These are phyloP conservation scores for Cryptococcus sp. DNA, from an alignment of 1,284 basidiomycete genomes.

Conservation along the genomic window DNA sequence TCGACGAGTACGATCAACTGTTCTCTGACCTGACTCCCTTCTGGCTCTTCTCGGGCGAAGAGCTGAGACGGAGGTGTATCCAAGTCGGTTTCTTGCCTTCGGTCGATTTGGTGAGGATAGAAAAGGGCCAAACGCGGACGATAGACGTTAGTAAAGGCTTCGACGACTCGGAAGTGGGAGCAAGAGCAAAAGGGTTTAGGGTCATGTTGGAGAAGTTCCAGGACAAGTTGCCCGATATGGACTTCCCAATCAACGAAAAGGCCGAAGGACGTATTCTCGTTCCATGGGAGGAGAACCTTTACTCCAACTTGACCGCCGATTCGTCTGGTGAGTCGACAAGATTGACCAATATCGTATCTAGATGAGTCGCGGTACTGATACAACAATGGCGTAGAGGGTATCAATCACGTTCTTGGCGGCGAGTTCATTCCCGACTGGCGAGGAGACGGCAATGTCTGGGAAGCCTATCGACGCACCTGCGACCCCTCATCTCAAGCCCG, in stretches of 20 bases:
- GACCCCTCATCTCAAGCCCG: slow-evolving; percentile 75
- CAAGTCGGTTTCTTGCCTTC: slow-evolving; percentile 77
- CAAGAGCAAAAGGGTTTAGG: slow-evolving; percentile 73
- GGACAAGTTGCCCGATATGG: slow-evolving; percentile 78
- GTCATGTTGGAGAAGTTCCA: slow-evolving; percentile 73
- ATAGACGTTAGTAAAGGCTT: slow-evolving; percentile 65
- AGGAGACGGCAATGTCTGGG: slow-evolving; percentile 83
- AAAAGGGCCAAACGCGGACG: slow-evolving; percentile 64
- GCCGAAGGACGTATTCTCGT: slow-evolving; percentile 88
- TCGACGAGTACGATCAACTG: slow-evolving; percentile 90
- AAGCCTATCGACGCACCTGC: slow-evolving; percentile 86
- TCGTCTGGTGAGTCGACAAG: slow-evolving; percentile 46
- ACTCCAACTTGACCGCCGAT: slow-evolving; percentile 66
- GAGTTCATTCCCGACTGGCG: slow-evolving; percentile 81
- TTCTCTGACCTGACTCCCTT: slow-evolving; percentile 77
- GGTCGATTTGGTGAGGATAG: slow-evolving; percentile 79
- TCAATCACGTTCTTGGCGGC: slow-evolving; percentile 64
- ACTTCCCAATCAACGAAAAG: slow-evolving; percentile 86
- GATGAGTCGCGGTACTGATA: too few relatives aligned
- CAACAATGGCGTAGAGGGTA: slow-evolving; percentile 55
- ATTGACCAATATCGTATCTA: background rate
- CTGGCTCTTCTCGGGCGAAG: slow-evolving; percentile 68
- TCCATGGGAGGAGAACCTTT: slow-evolving; percentile 75
- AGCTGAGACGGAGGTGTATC: slow-evolving; percentile 68
- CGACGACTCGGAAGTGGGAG: slow-evolving; percentile 68